Evolutionary conservation across 345 rosid species (phyloP).

Genomic region (Brassica incana): DNA sequence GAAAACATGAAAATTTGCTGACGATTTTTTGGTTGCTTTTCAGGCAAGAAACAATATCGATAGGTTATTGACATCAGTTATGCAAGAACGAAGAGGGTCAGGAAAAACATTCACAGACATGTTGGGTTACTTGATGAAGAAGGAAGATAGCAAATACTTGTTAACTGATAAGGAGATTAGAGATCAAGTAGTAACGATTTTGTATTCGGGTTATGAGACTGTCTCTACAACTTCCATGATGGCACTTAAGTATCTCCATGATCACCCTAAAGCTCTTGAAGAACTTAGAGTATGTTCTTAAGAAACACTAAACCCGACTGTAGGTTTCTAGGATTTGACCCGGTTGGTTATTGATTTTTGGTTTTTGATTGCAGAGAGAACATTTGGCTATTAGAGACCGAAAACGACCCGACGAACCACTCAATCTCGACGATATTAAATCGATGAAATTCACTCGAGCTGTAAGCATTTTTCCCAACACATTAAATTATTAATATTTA

Average conservation of each 20-base stretch:
- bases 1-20: neutral
- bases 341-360: conserved; percentile 1
- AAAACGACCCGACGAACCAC: conserved; percentile 67
- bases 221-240: conserved; percentile 91
- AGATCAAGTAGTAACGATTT: conserved; percentile 83
- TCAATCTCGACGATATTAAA: conserved; percentile 63
- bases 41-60: conserved; percentile 71
- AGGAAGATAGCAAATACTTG: conserved; percentile 47
- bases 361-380: conserved; percentile 58
- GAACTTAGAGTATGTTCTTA: conserved; percentile 59
- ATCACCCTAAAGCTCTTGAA: conserved; percentile 68
- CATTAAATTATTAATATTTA: neutral
- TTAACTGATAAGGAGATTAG: conserved; percentile 64
- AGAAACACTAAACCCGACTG: neutral
- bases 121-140: conserved; percentile 67
- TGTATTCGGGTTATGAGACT: conserved; percentile 84
- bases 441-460: conserved; percentile 90
- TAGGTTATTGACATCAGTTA: conserved; percentile 49
- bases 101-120: conserved; percentile 53
- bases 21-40: conserved; percentile 19
- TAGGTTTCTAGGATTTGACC: neutral
- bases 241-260: conserved; percentile 87
- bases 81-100: conserved; percentile 57
- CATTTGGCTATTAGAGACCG: conserved; percentile 62
- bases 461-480: conserved; percentile 45